phyloP scores from a whole-genome alignment of 495 filamentous ascomycete genomes.

The Aspergillus panamensis region DNA sequence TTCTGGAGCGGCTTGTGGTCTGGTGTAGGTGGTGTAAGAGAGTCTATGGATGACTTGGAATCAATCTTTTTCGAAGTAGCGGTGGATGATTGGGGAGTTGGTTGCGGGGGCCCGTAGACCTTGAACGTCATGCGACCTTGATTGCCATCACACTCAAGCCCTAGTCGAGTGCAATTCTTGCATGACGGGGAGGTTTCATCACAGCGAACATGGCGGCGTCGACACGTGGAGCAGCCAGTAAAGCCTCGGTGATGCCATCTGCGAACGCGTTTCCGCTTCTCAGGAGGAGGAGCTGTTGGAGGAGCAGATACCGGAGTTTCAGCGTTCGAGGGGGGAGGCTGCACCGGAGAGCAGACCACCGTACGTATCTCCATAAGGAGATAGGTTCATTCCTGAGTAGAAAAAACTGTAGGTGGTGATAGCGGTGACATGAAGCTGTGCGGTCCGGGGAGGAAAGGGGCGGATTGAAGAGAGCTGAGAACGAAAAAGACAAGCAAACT shows the following conservation, averaged over 20 bases:
- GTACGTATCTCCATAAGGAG: conserved; percentile 34
- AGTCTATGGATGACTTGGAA: conserved; percentile 11
- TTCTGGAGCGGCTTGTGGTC: conserved; percentile 13
- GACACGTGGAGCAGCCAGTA: conserved; percentile 41
- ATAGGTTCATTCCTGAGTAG: conserved; percentile 12
- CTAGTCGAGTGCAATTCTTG: conserved; percentile 39
- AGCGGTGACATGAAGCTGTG: conserved; percentile 29
- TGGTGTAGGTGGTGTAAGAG: background rate
- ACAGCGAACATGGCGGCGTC: conserved; percentile 43
- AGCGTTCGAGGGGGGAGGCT: conserved; percentile 18
- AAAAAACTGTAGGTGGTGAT: conserved; percentile 22
- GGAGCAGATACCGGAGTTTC: conserved; percentile 12
- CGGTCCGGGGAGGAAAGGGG: background rate
- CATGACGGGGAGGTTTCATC: conserved; percentile 43
- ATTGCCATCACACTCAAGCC: conserved; percentile 39
- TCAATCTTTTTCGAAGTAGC: conserved; percentile 23
- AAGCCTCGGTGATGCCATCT: conserved; percentile 43
- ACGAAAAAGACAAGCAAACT: background rate
- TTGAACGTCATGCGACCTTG: conserved; percentile 45
- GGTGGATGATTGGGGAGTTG: conserved; percentile 16
- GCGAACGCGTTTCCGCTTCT: conserved; percentile 43
- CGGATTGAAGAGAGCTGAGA: background rate
- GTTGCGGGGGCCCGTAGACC: conserved; percentile 36
- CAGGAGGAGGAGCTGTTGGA: conserved; percentile 6
- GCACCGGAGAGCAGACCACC: conserved; percentile 26